phyloP scores from a whole-genome alignment of 495 filamentous ascomycete species.

The Penicillium bovifimosum region DNA sequence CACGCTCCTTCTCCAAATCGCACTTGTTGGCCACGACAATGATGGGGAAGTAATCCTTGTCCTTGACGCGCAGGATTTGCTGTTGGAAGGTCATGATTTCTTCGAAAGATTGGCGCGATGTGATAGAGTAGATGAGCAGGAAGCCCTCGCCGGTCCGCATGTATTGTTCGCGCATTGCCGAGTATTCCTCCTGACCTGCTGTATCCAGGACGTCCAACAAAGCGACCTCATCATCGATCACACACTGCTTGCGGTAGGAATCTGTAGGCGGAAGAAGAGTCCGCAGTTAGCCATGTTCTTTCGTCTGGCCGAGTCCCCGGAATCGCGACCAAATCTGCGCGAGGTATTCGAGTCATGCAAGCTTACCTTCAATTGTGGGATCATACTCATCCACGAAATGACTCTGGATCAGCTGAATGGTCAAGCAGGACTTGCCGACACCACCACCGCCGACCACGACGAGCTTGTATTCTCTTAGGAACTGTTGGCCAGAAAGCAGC shows the following conservation, averaged over 20 bases:
- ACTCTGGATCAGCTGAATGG: slow-evolving; percentile 96
- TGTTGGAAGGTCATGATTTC: slow-evolving; percentile 98
- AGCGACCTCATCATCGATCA: slow-evolving; percentile 96
- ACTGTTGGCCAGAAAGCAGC: slow-evolving; percentile 43
- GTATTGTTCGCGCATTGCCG: slow-evolving; percentile 99
- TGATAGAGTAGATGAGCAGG: slow-evolving; percentile 96
- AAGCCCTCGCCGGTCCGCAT: slow-evolving; percentile 99
- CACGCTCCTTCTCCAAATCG: slow-evolving; percentile 87
- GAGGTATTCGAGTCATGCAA: background rate
- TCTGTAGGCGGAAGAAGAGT: slow-evolving; percentile 48
- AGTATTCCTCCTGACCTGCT: slow-evolving; percentile 98
- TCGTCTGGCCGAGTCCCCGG: background rate
- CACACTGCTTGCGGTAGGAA: slow-evolving; percentile 99
- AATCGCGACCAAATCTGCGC: slow-evolving; percentile 4
- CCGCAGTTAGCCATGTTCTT: slow-evolving; percentile 15
- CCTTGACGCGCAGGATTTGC: slow-evolving; percentile 96
- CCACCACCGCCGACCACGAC: slow-evolving; percentile 97
- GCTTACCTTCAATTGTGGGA: slow-evolving; percentile 95
- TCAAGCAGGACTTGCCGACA: slow-evolving; percentile 98
- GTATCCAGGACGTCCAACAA: slow-evolving; percentile 97
- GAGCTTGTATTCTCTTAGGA: slow-evolving; percentile 97
- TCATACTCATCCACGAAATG: slow-evolving; percentile 99
- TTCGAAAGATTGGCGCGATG: slow-evolving; percentile 92
- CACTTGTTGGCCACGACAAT: slow-evolving; percentile 99
- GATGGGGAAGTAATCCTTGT: slow-evolving; percentile 99